Conservation (phyloP, 2,329 filamentous ascomycete genomes). For the Phyllosticta citribraziliensis region DNA sequence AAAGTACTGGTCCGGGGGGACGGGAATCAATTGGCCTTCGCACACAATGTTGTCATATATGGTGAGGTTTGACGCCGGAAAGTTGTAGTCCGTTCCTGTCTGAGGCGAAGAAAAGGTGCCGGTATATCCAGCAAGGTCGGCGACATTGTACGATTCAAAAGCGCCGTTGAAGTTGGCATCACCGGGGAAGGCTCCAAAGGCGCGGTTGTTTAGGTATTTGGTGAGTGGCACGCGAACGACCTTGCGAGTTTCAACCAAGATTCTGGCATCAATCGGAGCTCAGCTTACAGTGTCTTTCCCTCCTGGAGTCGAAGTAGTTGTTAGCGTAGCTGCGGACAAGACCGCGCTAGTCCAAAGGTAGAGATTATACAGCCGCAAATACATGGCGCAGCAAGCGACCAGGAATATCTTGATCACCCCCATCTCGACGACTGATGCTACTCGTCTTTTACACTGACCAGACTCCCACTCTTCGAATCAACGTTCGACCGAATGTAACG, state of each 20-base stretch:
- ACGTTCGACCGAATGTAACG: neutral
- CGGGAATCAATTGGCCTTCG: conserved; percentile 29
- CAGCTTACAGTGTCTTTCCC: neutral
- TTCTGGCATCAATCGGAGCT: neutral
- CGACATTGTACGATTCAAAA: conserved; percentile 34
- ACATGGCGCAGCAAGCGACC: neutral
- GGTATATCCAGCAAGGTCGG: conserved; percentile 17
- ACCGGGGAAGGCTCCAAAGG: conserved; percentile 35
- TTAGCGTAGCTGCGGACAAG: neutral
- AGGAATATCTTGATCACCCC: neutral
- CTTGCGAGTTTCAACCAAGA: conserved; percentile 3
- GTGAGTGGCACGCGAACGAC: conserved; percentile 21
- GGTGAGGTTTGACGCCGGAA: conserved; percentile 20
- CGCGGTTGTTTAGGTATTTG: conserved; percentile 39
- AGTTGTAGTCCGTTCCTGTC: conserved; percentile 34
- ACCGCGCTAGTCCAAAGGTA: neutral
- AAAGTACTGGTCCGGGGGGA: conserved; percentile 29
- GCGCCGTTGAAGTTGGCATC: conserved; percentile 37
- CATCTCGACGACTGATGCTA: neutral
- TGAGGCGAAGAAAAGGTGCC: conserved; percentile 30
- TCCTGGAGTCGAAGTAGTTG: neutral
- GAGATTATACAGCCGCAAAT: neutral
- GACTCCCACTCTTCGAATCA: neutral
- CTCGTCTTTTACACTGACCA: neutral
- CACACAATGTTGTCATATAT: conserved; percentile 38